Conservation (phyloP, 441 rosid species). For the Pelargonium australe region DNA sequence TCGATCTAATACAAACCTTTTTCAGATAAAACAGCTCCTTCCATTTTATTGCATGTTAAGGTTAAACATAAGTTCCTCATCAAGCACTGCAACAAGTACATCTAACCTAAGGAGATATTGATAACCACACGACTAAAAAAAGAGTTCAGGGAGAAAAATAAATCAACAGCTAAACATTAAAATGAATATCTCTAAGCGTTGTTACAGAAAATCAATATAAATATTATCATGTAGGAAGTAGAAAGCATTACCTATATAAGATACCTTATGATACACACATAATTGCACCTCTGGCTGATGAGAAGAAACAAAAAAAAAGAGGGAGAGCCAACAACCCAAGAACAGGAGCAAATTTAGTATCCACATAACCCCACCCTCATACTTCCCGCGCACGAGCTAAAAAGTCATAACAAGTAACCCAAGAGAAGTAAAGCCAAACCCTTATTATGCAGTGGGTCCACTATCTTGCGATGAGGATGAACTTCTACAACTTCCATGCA, state of each 20-base stretch:
- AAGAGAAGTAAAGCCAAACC: conserved; percentile 16
- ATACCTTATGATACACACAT: conserved; percentile 42
- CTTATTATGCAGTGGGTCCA: conserved; percentile 15
- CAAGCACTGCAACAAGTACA: no score
- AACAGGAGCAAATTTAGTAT: conserved; percentile 20
- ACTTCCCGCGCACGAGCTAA: conserved; percentile 7
- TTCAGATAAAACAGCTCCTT: no score
- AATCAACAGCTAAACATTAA: conserved; percentile 2
- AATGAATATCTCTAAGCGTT: conserved; percentile 22
- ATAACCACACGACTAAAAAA: no score
- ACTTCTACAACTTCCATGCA: conserved; percentile 14
- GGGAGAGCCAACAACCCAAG: conserved; percentile 21
- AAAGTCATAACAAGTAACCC: conserved; percentile 2
- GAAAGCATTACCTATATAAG: conserved; percentile 29
- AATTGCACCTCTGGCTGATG: conserved; percentile 26
- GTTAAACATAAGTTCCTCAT: no score
- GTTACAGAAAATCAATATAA: conserved; percentile 28
- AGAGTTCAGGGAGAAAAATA: background rate
- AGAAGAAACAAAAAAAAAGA: conserved; percentile 11
- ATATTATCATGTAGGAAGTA: conserved; percentile 27
- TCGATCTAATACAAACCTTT: no score
- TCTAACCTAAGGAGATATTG: no score
- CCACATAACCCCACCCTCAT: conserved; percentile 20
- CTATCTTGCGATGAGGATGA: conserved; percentile 7
- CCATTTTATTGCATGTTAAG: no score